Percentiles rank a stretch among this genome's conserved stretches.
phyloP scores from a whole-genome alignment of 345 rosid genomes.

The Eucalyptus marginata region DNA sequence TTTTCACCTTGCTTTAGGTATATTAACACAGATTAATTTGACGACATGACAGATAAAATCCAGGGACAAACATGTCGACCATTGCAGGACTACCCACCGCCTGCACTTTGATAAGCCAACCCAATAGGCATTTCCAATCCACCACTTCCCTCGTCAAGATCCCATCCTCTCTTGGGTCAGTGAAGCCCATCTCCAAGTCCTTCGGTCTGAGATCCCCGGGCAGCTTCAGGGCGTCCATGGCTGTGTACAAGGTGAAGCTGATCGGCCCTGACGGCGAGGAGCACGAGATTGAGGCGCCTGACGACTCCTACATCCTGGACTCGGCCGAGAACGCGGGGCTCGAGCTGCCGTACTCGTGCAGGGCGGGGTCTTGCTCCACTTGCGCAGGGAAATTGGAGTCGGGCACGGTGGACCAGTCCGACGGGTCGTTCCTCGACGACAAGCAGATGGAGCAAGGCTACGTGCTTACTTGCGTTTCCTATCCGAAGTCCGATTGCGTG shows the following conservation, averaged over 20 bases:
- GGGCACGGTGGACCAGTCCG: slow-evolving; percentile 70
- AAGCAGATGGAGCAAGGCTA: slow-evolving; percentile 41
- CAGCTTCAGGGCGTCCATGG: slow-evolving; percentile 36
- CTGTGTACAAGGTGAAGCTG: slow-evolving; percentile 62
- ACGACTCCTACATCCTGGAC: slow-evolving; percentile 59
- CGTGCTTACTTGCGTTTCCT: slow-evolving; percentile 66
- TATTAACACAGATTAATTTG: background rate
- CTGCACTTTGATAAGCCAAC: background rate
- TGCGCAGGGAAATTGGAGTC: slow-evolving; percentile 61
- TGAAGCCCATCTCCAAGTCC: slow-evolving; percentile 29
- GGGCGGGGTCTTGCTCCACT: slow-evolving; percentile 89
- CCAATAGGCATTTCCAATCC: background rate
- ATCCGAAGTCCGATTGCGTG: slow-evolving; percentile 65
- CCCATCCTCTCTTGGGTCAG: slow-evolving; percentile 35
- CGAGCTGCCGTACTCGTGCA: slow-evolving; percentile 83
- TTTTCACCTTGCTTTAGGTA: background rate
- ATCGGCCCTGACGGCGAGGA: slow-evolving; percentile 56
- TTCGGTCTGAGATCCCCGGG: slow-evolving; percentile 50
- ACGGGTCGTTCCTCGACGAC: slow-evolving; percentile 78
- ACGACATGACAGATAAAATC: background rate
- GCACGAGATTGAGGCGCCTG: slow-evolving; percentile 49
- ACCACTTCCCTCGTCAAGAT: slow-evolving; percentile 5
- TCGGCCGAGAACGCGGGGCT: slow-evolving; percentile 73
- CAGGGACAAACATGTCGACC: slow-evolving; percentile 28
- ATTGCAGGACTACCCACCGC: slow-evolving; percentile 1